A percentile compares a stretch with the other conserved stretches of the same genome.
These are phyloP conservation scores for Talaromyces nanjingensis DNA, from an alignment of 495 filamentous ascomycete genomes.

Conservation along the genomic window DNA sequence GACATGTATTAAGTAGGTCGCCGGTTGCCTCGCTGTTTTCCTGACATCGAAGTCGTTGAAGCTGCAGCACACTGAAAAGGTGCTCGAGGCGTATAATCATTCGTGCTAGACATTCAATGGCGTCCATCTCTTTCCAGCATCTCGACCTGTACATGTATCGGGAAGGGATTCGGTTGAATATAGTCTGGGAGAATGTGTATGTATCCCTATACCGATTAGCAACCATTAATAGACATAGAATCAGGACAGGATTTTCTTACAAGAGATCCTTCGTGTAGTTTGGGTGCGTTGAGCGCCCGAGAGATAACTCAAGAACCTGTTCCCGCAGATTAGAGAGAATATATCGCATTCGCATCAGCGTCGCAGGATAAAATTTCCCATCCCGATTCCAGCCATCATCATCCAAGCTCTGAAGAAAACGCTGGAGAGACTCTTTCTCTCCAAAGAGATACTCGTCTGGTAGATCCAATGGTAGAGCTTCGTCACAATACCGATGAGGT, in stretches of 20 bases:
- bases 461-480: slow-evolving; percentile 50
- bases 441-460: slow-evolving; percentile 36
- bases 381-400: slow-evolving; percentile 44
- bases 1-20: slow-evolving; percentile 36
- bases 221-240: background rate
- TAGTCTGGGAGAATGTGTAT: background rate
- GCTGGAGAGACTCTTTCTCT: slow-evolving; percentile 25
- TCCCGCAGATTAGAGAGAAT: slow-evolving; percentile 38
- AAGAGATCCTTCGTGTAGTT: background rate
- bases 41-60: slow-evolving; percentile 40
- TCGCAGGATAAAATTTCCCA: slow-evolving; percentile 23
- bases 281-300: slow-evolving; percentile 13
- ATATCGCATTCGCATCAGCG: slow-evolving; percentile 32
- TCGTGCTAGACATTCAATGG: slow-evolving; percentile 4
- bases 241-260: background rate
- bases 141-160: background rate
- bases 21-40: slow-evolving; percentile 28
- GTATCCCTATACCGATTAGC: background rate
- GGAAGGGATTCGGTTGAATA: background rate
- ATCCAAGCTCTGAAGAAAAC: slow-evolving; percentile 30
- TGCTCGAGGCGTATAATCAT: slow-evolving; percentile 26
- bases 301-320: slow-evolving; percentile 47
- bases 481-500: slow-evolving; percentile 41
- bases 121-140: background rate
- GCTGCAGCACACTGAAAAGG: slow-evolving; percentile 41